Base-by-base conservation (phyloP, 164 flowering plant species). In the Stephania cephalantha region DNA sequence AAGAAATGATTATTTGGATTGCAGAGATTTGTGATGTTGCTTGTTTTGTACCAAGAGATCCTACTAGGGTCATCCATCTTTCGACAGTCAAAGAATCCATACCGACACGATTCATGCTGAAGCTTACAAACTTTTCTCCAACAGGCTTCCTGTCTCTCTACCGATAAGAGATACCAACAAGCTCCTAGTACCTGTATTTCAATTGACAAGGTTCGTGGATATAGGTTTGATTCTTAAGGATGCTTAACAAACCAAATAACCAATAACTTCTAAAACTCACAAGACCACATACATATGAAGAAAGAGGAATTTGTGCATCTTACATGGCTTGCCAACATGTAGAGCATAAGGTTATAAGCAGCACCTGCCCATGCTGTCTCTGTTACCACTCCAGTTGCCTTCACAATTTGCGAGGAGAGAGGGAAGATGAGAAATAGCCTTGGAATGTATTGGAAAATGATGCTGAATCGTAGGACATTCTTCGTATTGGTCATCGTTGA, bases 291-390 rank as follows among this genome's bases (percentile, higher is more conserved):
- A 25, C 25, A 35, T 35, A 35, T 35, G 20, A 6, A 30, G 48
- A 13, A 72, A 1, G n/a, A 7, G 55, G 22, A 73, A 64, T 68
- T n/a, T 44, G 1, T 2, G 22, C 0, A 42, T 76, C 96, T 86
- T 81, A 90, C 97, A 84, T 94, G 98, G 85, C 96, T 90, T 72
- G 97, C 97, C 81, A 94, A 42, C 88, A 92, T 86, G 73, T 80
- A 94, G 42, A 94, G 96, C 85, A 91, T 80, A 65, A 94, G 80
- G 72, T 94, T 89, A 75, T 89, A 92, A 20, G 91, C 95, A 13
- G 96, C 98, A 0, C 96, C 95, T 13, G 90, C 93, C 98, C 96
- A 94, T n/a, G 97, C 90, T 46, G 88, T 88, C 83, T 87, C 89
- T 17, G 84, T 83, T 76, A 92, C 81, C 69, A 89, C 90, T 6